Percentiles rank a stretch among this genome's conserved stretches.
These are phyloP conservation scores for Spiraea crenata DNA, from an alignment of 331 rosid species.

Conservation along the genomic window DNA sequence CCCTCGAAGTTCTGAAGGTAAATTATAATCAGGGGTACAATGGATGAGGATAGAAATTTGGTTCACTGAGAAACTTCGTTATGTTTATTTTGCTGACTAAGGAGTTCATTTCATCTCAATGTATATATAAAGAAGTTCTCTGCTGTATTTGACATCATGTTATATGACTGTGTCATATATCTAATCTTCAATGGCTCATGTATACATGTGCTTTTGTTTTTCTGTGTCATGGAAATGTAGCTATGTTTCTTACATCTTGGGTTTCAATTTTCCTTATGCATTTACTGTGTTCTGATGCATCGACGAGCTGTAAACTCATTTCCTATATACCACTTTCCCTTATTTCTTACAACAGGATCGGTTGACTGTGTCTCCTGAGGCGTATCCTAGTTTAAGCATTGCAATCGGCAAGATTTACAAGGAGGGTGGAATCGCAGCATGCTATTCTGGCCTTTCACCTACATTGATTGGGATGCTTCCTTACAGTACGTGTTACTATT, in stretches of 20 bases:
- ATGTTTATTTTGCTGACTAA: background rate
- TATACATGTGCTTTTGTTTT: background rate
- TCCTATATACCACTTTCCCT: conserved; percentile 13
- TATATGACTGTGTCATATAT: background rate
- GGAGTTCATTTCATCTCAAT: background rate
- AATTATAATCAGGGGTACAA: background rate
- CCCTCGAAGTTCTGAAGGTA: conserved; percentile 98
- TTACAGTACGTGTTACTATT: conserved; percentile 92
- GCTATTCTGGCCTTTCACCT: conserved; percentile 89
- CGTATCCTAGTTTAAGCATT: conserved; percentile 64
- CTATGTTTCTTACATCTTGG: background rate
- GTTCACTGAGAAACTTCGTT: background rate
- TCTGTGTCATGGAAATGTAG: background rate
- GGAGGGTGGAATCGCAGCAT: conserved; percentile 84
- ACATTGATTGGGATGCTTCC: conserved; percentile 96
- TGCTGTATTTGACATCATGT: background rate
- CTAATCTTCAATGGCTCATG: conserved; percentile 3
- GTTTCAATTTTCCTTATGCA: background rate
- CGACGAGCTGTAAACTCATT: background rate
- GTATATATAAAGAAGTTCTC: background rate
- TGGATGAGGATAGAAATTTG: conserved; percentile 5
- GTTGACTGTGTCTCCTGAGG: conserved; percentile 80
- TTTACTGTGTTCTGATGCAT: background rate
- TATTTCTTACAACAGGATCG: conserved; percentile 61
- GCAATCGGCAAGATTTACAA: conserved; percentile 76